These are phyloP conservation scores for Kwoniella botswanensis DNA, from an alignment of 768 basidiomycete genomes.

Conservation along the genomic window DNA sequence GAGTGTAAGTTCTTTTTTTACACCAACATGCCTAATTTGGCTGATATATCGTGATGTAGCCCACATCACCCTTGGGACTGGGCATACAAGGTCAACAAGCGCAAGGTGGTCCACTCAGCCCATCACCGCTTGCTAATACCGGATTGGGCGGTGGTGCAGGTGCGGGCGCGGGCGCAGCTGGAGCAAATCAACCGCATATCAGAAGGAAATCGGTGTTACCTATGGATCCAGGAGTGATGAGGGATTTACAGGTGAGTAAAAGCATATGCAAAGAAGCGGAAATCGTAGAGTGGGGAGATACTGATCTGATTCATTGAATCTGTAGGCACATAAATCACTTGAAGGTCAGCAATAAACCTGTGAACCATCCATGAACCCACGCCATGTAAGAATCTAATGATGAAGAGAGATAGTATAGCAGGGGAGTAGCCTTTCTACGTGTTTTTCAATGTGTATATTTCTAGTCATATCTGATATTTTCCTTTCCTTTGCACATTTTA, in stretches of 20 bases:
- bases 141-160: background rate
- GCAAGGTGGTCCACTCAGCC: slow-evolving; percentile 61
- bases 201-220: slow-evolving; percentile 94
- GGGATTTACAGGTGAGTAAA: slow-evolving; percentile 50
- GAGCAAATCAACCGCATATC: slow-evolving; percentile 67
- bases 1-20: slow-evolving; percentile 11
- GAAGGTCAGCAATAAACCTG: slow-evolving; percentile 12
- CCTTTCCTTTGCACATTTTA: too few relatives aligned
- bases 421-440: background rate
- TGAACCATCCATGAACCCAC: background rate
- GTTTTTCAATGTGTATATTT: background rate
- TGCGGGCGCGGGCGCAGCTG: background rate
- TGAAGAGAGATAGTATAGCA: background rate
- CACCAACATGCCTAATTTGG: slow-evolving; percentile 11
- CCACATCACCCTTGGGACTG: slow-evolving; percentile 46
- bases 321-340: slow-evolving; percentile 15
- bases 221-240: slow-evolving; percentile 60
- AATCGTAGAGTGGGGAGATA: background rate
- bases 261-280: background rate
- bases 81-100: slow-evolving; percentile 74
- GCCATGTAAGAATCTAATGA: background rate
- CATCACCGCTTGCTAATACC: slow-evolving; percentile 23
- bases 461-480: background rate
- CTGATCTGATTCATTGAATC: background rate
- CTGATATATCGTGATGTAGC: slow-evolving; percentile 22